phyloP scores from a whole-genome alignment of 1,284 basidiomycete species.

The Serendipita sp. region DNA sequence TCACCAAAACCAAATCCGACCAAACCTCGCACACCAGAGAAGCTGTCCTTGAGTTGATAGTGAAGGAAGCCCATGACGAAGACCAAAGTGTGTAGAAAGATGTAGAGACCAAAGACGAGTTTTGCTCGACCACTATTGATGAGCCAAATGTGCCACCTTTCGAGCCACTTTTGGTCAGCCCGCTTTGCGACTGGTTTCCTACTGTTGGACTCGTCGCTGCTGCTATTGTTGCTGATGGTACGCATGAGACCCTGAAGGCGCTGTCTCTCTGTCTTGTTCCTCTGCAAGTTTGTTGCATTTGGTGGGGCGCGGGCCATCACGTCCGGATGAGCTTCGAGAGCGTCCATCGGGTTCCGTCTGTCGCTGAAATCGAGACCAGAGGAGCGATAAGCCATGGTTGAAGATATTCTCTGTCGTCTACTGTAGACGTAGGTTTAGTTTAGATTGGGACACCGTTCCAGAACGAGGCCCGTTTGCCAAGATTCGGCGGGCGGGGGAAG shows the following conservation, averaged over 20 bases:
- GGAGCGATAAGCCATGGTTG: slow-evolving; percentile 25
- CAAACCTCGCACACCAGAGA: slow-evolving; percentile 41
- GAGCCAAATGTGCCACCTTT: slow-evolving; percentile 63
- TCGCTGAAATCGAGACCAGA: slow-evolving; percentile 64
- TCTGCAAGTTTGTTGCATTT: slow-evolving; percentile 34
- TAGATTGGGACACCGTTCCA: not conserved
- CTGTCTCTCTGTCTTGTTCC: slow-evolving; percentile 66
- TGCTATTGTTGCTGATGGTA: slow-evolving; percentile 26
- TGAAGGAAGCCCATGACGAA: slow-evolving; percentile 59
- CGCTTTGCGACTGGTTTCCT: slow-evolving; percentile 21
- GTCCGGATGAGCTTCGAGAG: slow-evolving; percentile 41
- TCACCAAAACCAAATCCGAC: slow-evolving; percentile 67
- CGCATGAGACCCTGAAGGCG: slow-evolving; percentile 69
- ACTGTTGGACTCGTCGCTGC: not conserved
- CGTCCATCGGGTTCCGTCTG: slow-evolving; percentile 27
- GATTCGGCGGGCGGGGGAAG: not conserved
- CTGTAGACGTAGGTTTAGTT: not conserved
- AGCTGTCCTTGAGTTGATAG: slow-evolving; percentile 66
- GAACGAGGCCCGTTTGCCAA: not conserved
- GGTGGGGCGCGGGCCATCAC: slow-evolving; percentile 23
- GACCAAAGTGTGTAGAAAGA: slow-evolving; percentile 63
- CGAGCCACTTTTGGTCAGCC: slow-evolving; percentile 22
- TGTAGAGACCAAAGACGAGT: slow-evolving; percentile 62
- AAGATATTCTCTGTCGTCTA: not conserved
- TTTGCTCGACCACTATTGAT: slow-evolving; percentile 74